phyloP scores from a whole-genome alignment of 208 protist genomes.

The Leishmania arabica region DNA sequence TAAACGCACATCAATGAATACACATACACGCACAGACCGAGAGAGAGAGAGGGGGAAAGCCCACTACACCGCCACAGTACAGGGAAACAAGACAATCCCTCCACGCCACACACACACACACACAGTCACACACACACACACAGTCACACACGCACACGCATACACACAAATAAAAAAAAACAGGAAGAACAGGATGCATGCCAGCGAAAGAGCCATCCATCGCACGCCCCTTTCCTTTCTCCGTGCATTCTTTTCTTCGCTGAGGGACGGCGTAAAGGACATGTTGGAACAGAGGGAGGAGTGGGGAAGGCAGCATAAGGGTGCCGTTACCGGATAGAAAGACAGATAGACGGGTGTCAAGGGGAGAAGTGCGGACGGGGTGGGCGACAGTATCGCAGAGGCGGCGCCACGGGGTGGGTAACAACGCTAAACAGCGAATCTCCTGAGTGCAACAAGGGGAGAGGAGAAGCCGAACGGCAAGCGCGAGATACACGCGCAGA shows the following conservation, averaged over 20 bases:
- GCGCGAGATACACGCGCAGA: not conserved
- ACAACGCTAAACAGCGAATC: not conserved
- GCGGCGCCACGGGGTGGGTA: not conserved
- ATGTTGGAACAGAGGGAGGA: not conserved
- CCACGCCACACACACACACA: not conserved
- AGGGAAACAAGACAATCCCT: not conserved
- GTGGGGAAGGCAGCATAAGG: too few species aligned
- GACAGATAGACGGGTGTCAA: not conserved
- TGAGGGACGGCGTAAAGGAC: not conserved
- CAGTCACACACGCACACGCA: not conserved
- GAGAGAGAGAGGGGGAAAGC: not conserved
- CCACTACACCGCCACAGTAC: not conserved
- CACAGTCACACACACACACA: not conserved
- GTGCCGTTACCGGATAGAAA: not conserved
- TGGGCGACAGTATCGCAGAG: not conserved
- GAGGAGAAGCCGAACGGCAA: not conserved
- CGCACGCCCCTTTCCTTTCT: not conserved
- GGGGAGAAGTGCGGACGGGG: not conserved
- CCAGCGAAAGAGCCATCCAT: not conserved
- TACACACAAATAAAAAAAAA: not conserved
- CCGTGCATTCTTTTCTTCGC: not conserved
- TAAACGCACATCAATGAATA: not conserved
- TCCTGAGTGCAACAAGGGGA: too few species aligned
- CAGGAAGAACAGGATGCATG: not conserved
- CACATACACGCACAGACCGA: not conserved